phyloP scores from a whole-genome alignment of 129 eudicot species.

The Ambrosia trifida region DNA sequence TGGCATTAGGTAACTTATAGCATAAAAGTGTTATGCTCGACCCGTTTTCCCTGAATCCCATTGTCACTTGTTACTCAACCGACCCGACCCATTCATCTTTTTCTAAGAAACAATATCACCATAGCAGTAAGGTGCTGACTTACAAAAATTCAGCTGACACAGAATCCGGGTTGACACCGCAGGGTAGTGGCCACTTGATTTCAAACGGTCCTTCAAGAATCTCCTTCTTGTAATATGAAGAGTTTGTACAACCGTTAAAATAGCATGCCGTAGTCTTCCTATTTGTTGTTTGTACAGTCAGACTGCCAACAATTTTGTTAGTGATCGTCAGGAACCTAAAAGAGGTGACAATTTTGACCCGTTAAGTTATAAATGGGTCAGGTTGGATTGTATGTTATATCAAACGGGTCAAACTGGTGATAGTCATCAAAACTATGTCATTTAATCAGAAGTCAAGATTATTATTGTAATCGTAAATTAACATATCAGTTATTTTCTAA shows the following conservation, averaged over 20 bases:
- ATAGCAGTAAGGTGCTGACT: slow-evolving; percentile 25
- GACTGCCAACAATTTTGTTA: slow-evolving; percentile 22
- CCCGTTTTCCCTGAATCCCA: not conserved
- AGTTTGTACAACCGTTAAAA: slow-evolving; percentile 19
- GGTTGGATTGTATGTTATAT: not conserved
- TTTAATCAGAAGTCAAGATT: not conserved
- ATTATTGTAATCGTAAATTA: not conserved
- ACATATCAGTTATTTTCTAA: not conserved
- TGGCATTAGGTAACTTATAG: too few relatives aligned
- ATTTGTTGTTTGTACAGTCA: slow-evolving; percentile 37
- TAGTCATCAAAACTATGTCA: not conserved
- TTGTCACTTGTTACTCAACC: not conserved
- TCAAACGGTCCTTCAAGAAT: slow-evolving; percentile 39
- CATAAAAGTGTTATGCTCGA: not conserved
- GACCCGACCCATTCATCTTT: not conserved
- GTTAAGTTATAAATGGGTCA: not conserved
- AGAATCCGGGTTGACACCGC: slow-evolving; percentile 37
- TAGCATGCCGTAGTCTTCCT: slow-evolving; percentile 27
- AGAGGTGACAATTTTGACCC: not conserved
- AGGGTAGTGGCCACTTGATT: slow-evolving; percentile 39
- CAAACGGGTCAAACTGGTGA: slow-evolving; percentile 6
- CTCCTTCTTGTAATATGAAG: slow-evolving; percentile 29
- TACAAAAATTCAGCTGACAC: slow-evolving; percentile 42
- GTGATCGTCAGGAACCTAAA: not conserved
- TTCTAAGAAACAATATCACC: not conserved